Base-by-base conservation (phyloP, 495 filamentous ascomycete genomes). In the Neurospora tetraspora region DNA sequence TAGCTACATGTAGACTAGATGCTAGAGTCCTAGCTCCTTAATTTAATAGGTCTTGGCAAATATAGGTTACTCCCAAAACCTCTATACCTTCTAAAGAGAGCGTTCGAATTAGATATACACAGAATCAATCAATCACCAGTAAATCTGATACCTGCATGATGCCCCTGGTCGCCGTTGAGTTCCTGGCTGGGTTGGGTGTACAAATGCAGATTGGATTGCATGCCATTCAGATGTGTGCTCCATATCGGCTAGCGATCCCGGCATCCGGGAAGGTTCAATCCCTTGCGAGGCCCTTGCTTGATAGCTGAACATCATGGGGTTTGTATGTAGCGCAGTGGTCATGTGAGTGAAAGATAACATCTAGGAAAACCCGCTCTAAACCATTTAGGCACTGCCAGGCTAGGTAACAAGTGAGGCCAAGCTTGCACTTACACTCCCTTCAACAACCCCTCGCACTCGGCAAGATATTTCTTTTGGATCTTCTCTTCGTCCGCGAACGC, bases 391-490 rank as follows among this genome's bases (percentile, higher is more conserved):
- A 39, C 38, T 12, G 9, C 4, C 39, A 39, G 12, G 4, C 31
- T 34, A 34, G 4, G 11, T 12, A 39, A 12, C 12, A 39, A 39
- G 40, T 14, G 16, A 31, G 23, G 53, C 12, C 53, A 53, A 61
- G 53, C 53, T 65, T 34, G 59, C 27, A 23, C 86, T 79, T 87
- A 85, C 82, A 91, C 86, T 1, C 86, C 79, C 27, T 88, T 82
- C 27, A 93, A 75, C 8, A 92, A 77, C 68, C 85, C 77, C 72
- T 89, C 87, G 34, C 85, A 86, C 76, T 92, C 90, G 0, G 88
- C 83, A 71, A 91, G 92, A 77, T 92, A 92, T 12, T 82, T 76
- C 2, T 70, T 76, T 73, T 86, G 83, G 75, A 93, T 89, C 70
- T 88, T 71, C 1, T 71, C 71, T 18, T 72, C 72, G 34, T 80